Conservation (phyloP, 345 rosid genomes). For the Gossypioides kirkii region DNA sequence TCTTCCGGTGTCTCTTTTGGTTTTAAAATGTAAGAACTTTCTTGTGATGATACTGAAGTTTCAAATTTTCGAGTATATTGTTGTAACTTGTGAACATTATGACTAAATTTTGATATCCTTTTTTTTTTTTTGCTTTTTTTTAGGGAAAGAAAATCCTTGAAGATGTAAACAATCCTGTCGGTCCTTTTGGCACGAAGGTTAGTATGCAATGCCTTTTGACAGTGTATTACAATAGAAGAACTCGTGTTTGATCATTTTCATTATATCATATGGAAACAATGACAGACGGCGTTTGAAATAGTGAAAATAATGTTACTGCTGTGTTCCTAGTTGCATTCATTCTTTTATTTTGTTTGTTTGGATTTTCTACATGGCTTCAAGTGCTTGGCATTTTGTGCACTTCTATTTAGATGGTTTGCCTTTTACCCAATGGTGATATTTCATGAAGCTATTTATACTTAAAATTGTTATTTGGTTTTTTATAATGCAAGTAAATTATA, state of each 20-base stretch:
- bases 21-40: too few relatives aligned
- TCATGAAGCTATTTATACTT: too few relatives aligned
- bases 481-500: background rate
- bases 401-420: background rate
- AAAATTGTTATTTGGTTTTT: background rate
- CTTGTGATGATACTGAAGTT: too few relatives aligned
- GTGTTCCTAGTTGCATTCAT: background rate
- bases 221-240: background rate
- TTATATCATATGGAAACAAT: background rate
- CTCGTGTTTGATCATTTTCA: background rate
- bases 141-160: slow-evolving; percentile 24
- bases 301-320: background rate
- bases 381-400: background rate
- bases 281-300: background rate
- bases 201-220: slow-evolving; percentile 14
- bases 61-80: background rate
- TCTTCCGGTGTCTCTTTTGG: background rate
- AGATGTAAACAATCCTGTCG: slow-evolving; percentile 53
- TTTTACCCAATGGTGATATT: background rate
- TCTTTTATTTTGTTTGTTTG: background rate
- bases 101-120: background rate
- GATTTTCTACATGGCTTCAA: background rate
- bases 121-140: slow-evolving; percentile 1
- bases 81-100: background rate
- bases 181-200: slow-evolving; percentile 95